Evolutionary conservation across 1,284 basidiomycete genomes (phyloP).

Genomic region (Cutaneotrichosporon mucoides): DNA sequence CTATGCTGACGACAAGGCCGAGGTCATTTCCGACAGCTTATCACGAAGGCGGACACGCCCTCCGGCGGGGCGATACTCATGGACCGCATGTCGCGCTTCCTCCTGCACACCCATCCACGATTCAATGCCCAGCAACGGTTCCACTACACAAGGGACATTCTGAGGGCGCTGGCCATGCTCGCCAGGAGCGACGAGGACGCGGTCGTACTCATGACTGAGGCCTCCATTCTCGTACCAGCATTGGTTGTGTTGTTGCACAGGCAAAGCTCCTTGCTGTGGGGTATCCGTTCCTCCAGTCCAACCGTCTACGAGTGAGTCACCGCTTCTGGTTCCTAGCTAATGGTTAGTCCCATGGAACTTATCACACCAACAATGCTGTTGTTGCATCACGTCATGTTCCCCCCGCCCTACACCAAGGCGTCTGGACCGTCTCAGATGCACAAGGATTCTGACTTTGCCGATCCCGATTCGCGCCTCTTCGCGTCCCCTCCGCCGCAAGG

Average conservation of each 20-base stretch:
- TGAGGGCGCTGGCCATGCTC: slow-evolving; percentile 28
- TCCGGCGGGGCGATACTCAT: slow-evolving; percentile 15
- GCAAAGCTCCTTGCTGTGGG: slow-evolving; percentile 32
- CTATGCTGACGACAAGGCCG: background rate
- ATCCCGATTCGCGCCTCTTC: slow-evolving; percentile 8
- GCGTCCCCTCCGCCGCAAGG: slow-evolving; percentile 21
- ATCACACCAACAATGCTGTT: slow-evolving; percentile 29
- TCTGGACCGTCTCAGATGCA: background rate
- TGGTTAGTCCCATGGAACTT: slow-evolving; percentile 28
- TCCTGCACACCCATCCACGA: slow-evolving; percentile 8
- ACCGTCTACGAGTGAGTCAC: slow-evolving; percentile 6
- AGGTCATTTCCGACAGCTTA: slow-evolving; percentile 27
- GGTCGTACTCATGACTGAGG: slow-evolving; percentile 33
- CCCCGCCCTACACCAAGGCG: slow-evolving; percentile 18
- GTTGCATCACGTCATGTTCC: slow-evolving; percentile 43
- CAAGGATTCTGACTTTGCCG: background rate
- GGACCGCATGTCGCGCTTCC: slow-evolving; percentile 22
- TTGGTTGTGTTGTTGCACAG: slow-evolving; percentile 32
- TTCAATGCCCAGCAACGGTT: slow-evolving; percentile 5
- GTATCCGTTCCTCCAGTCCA: slow-evolving; percentile 17
- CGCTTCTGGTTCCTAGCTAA: background rate
- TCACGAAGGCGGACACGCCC: slow-evolving; percentile 5
- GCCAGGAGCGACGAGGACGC: slow-evolving; percentile 32
- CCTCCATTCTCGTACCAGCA: slow-evolving; percentile 29
- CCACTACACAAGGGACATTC: slow-evolving; percentile 12